Evolutionary conservation across 805 yeast species (phyloP), one percentile per base, ranked within the genome.

Genomic region (Zygosaccharomyces lentus): DNA sequence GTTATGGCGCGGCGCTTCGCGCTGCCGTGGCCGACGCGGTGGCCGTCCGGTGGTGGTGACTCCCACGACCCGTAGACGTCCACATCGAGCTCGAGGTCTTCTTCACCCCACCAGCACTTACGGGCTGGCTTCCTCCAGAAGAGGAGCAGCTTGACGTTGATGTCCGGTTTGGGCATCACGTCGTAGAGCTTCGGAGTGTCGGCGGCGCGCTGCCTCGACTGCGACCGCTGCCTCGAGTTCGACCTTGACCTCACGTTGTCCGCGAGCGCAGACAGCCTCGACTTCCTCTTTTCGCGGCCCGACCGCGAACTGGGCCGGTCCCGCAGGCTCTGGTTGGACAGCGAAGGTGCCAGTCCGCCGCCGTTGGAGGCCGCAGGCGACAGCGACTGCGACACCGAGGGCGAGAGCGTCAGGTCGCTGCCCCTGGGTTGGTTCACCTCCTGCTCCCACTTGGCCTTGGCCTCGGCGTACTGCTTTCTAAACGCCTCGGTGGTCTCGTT

Each of bases 61-160:
- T 48, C 47, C 53, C 56, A 57, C 30, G 57, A 44, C 24, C 67
- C 67, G 44, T 57, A 60, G 15, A 65, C 53, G 37, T 62, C 63
- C 13, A 71, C 63, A 16, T 59, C 67, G 47, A 68, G 68, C 37
- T 78, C 81, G 16, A 78, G 66, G 24, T 66, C 71, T 36, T 80
- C 78, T 61, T 81, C 79, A 6, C 87, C 76, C 99, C 99, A 93
- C 99, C 99, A 93, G 69, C 99, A 93, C 63, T 93, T 93, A 61
- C 98, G 77, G 2, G 99, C 99, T 1, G 99, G 99, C 62, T 93
- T 93, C 52, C 96, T 77, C 98, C 99, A 93, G 62, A 93, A 93
- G 43, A 93, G 69, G 30, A 93, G 72, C 42, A 93, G 74, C 65
- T 93, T 93, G 55, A 66, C 61, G 73, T 79, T 52, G 58, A 70